Evolutionary conservation across 257 asterid genomes (phyloP), one percentile per base, ranked within the genome.

Genomic region (Echites panduratus): DNA sequence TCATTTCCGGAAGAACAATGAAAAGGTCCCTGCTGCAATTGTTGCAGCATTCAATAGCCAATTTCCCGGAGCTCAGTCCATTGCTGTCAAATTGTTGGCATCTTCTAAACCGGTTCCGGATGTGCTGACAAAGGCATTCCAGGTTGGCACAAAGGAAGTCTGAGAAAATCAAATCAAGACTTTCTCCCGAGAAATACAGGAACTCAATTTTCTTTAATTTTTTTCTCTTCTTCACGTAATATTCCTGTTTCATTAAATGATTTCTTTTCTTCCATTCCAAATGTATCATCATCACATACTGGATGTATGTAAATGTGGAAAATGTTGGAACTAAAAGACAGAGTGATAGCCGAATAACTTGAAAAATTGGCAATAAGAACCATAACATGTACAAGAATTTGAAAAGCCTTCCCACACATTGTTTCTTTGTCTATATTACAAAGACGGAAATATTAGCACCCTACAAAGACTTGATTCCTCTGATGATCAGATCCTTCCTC

Each of bases 1-100:
- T 32, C 97, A 91, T 82, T 91, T 85, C 89, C 97, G 89, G 79
- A 84, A 85, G 84, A 91, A 91, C 85, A 88, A 86, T 70, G 88
- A 87, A 4, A 62, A 78, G 19, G 57, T 53, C 4, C 83, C 90
- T 1, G 93, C 95, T 7, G 86, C 96, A 1, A 95, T 88, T 38
- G 9, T 91, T 59, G 66, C 90, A 47, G 95, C 83, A 54, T 89
- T 91, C 82, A 89, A 88, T 70, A 91, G 96, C 82, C 97, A 89
- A 76, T 76, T 89, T 0, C 96, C 95, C 4, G 97, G 97, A 2
- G 85, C 93, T 16, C 95, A 89, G 81, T 77, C 87, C 44, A 82
- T 89, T 64, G 90, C 96, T 7, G 72, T 71, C 75, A 82, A 96
- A 0, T 65, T 91, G 82, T 91, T 91, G n/a, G 87, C 85, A 9